These are phyloP conservation scores for Starmerella sirachaensis DNA, from an alignment of 805 yeast species.

Conservation along the genomic window DNA sequence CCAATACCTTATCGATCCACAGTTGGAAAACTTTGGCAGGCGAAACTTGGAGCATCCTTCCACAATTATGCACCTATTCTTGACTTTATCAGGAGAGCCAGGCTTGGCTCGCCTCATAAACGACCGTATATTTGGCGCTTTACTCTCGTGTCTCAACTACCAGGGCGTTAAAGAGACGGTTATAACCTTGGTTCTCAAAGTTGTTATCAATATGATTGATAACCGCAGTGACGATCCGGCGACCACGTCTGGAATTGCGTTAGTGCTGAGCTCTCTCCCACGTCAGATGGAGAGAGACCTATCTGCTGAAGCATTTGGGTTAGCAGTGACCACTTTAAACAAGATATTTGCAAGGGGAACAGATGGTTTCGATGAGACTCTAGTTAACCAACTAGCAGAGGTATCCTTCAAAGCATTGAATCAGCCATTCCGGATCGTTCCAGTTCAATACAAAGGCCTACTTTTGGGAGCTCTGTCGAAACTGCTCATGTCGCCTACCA, in stretches of 20 bases:
- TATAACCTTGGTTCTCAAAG: conserved; percentile 46
- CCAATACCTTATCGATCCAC: conserved; percentile 44
- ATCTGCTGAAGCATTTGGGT: conserved; percentile 10
- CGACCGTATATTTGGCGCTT: conserved; percentile 40
- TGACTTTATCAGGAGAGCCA: conserved; percentile 42
- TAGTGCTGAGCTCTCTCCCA: conserved; percentile 6
- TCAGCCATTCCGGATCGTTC: conserved; percentile 42
- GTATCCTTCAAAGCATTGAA: conserved; percentile 52
- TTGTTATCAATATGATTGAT: conserved; percentile 19
- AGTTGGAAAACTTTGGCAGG: conserved; percentile 52
- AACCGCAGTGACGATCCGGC: not conserved
- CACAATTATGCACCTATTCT: conserved; percentile 53
- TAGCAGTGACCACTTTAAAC: conserved; percentile 20
- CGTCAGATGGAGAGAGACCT: conserved; percentile 13
- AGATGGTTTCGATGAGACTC: conserved; percentile 43
- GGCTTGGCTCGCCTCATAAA: conserved; percentile 45
- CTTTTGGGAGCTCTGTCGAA: conserved; percentile 46
- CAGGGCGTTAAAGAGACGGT: conserved; percentile 58
- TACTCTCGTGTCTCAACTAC: conserved; percentile 44
- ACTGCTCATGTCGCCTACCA: conserved; percentile 34
- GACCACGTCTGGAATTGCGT: conserved; percentile 1
- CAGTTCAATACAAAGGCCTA: conserved; percentile 41
- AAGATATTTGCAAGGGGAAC: conserved; percentile 43
- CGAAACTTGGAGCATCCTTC: conserved; percentile 82
- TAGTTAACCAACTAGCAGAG: conserved; percentile 41